Base-by-base conservation (phyloP, 371 early-diverging fungal genomes). In the Mortierella sp. region DNA sequence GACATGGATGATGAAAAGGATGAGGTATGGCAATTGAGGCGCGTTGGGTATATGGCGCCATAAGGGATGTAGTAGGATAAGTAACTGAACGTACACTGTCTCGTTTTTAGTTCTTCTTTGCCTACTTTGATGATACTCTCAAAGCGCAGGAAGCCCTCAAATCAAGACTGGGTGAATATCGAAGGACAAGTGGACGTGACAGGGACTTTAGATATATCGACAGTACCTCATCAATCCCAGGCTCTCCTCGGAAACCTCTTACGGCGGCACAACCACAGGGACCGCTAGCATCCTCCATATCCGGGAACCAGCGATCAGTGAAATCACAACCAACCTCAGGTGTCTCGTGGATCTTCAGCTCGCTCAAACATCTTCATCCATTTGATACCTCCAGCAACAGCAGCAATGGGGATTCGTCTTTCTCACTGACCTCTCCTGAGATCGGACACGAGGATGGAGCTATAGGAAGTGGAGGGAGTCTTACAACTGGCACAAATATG, bases 271-370 rank as follows among this genome's bases (percentile, higher is more conserved):
- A 45, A 4, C 60, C 55, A 12, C 63, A 63, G n/a, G 57, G 53
- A 10, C 59, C 66, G 14, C 59, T 57, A 12, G 83, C 90, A 19
- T 88, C 92, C 55, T 83, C 92, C 9, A 87, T 92, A 85, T 91
- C 90, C 9, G 91, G 91, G n/a, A 92, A 88, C 89, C 27, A 76
- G 88, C 27, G 90, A 90, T 7, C 64, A 84, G 13, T 80, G 80
- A 2, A 90, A 86, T 57, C 90, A 3, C 41, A 3, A 16, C 6
- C 46, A 28, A 19, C 46, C 19, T 49, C 60, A 0, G 22, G 27
- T 0, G 31, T 47, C 19, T 65, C 66, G 16, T 51, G 48, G 27
- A 4, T 34, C 10, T 91, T 39, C 91, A 94, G 64, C 90, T 92
- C 27, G 87, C 91, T 69, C 88, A 89, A 10, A 86, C 89, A 8